A percentile compares a stretch with the other conserved stretches of the same genome.
These are phyloP conservation scores for Cotoneaster glaucophyllus DNA, from an alignment of 306 rosid genomes.

Conservation along the genomic window DNA sequence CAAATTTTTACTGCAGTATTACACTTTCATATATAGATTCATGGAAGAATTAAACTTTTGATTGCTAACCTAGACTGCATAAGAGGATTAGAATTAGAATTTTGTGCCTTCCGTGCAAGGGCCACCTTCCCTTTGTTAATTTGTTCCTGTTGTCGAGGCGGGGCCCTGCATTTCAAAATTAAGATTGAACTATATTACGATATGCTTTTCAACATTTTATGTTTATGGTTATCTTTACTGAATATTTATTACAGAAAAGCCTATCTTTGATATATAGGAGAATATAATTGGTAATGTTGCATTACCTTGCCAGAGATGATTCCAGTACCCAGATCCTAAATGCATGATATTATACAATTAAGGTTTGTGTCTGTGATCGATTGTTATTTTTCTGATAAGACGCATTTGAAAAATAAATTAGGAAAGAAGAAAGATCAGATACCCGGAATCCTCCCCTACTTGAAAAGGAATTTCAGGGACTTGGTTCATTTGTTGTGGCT, in stretches of 20 bases:
- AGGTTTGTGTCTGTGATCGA: background rate
- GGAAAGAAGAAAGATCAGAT: background rate
- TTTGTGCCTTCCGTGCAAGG: background rate
- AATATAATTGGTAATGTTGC: background rate
- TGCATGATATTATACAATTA: background rate
- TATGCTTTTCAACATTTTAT: background rate
- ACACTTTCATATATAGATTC: background rate
- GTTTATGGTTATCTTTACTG: background rate
- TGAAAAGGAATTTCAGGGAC: background rate
- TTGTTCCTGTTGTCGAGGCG: background rate
- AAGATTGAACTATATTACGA: background rate
- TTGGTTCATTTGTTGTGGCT: constrained; percentile 6
- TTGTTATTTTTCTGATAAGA: background rate
- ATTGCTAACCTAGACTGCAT: background rate
- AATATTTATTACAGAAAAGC: background rate
- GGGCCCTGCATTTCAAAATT: background rate
- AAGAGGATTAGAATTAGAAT: background rate
- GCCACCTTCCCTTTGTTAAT: background rate
- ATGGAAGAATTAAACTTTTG: background rate
- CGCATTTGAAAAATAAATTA: background rate
- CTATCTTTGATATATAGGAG: background rate
- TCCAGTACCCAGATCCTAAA: constrained; percentile 3
- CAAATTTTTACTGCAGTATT: background rate
- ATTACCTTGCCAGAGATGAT: constrained; percentile 9
- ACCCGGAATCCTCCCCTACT: background rate